Conservation (phyloP, 2,329 filamentous ascomycete species). For the Ascosphaera aggregata region DNA sequence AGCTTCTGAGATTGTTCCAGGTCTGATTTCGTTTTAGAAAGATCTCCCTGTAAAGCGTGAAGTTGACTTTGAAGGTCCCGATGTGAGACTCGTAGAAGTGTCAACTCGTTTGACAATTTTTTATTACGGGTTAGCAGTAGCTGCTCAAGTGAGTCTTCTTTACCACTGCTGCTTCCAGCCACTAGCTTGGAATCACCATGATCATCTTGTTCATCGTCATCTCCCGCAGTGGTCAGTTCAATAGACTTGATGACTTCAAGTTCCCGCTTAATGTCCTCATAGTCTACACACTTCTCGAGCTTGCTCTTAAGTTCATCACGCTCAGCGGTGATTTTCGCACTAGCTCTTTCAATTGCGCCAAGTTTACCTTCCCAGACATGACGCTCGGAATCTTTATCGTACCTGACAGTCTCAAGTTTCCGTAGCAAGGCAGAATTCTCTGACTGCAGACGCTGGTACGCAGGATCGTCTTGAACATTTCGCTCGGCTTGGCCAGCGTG, state of each 20-base stretch:
- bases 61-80: conserved; percentile 70
- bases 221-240: conserved; percentile 74
- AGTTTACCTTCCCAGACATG: conserved; percentile 53
- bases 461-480: conserved; percentile 67
- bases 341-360: conserved; percentile 58
- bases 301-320: conserved; percentile 58
- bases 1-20: conserved; percentile 66
- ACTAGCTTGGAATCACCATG: conserved; percentile 17
- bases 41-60: conserved; percentile 57
- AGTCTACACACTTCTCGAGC: conserved; percentile 75
- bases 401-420: conserved; percentile 60
- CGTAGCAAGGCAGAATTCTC: conserved; percentile 84
- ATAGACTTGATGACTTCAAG: conserved; percentile 94
- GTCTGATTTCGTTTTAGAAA: conserved; percentile 63
- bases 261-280: conserved; percentile 90
- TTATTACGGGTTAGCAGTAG: conserved; percentile 84
- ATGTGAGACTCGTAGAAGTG: conserved; percentile 77
- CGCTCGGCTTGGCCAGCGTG: conserved; percentile 32
- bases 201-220: conserved; percentile 41
- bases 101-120: conserved; percentile 84
- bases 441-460: conserved; percentile 65
- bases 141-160: conserved; percentile 70
- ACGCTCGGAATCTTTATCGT: conserved; percentile 64
- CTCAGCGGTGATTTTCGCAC: conserved; percentile 51
- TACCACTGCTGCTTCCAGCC: conserved; percentile 25